These are phyloP conservation scores for Leishmania major DNA, from an alignment of 208 protist species.

Conservation along the genomic window DNA sequence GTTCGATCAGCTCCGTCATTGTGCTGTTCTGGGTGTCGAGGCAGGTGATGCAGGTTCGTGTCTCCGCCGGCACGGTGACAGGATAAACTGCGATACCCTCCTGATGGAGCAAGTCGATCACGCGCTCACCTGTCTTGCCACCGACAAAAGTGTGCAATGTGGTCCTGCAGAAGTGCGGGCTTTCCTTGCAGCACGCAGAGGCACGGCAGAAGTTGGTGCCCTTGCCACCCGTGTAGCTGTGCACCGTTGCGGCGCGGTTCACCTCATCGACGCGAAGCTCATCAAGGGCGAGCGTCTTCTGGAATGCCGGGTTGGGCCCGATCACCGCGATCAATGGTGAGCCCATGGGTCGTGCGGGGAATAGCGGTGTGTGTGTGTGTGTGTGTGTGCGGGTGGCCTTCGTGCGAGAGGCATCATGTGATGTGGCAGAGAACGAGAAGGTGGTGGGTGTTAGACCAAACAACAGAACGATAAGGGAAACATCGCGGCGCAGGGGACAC, in stretches of 20 bases:
- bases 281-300: slow-evolving; percentile 42
- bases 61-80: slow-evolving; percentile 26
- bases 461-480: not conserved
- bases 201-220: slow-evolving; percentile 49
- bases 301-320: slow-evolving; percentile 36
- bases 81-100: slow-evolving; percentile 30
- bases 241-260: slow-evolving; percentile 29
- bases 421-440: not conserved
- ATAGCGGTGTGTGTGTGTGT: not conserved
- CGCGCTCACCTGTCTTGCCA: slow-evolving; percentile 29
- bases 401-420: not conserved
- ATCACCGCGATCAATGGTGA: slow-evolving; percentile 28
- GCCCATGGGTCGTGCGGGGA: not conserved
- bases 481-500: not conserved
- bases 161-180: slow-evolving; percentile 19
- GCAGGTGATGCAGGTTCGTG: slow-evolving; percentile 43
- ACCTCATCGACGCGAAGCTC: slow-evolving; percentile 30
- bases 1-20: slow-evolving; percentile 52
- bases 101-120: slow-evolving; percentile 16
- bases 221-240: slow-evolving; percentile 40
- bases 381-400: not conserved
- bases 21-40: slow-evolving; percentile 22
- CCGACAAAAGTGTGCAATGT: slow-evolving; percentile 36
- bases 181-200: slow-evolving; percentile 17
- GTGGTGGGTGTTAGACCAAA: not conserved